These are phyloP conservation scores for Coemansia erecta DNA, from an alignment of 192 early-diverging fungal genomes.

Conservation along the genomic window DNA sequence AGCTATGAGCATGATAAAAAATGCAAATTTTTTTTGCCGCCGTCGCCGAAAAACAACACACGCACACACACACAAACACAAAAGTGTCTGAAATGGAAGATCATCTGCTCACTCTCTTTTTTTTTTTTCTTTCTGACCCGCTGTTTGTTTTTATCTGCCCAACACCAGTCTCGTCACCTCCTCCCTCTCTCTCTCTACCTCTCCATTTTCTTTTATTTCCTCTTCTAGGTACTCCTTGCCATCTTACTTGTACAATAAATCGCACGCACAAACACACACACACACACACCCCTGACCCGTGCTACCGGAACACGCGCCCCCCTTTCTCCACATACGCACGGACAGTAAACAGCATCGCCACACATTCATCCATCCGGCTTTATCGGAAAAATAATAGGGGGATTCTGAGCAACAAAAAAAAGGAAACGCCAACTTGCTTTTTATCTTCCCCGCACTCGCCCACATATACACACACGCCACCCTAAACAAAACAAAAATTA, in stretches of 20 bases:
- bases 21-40: too few relatives aligned
- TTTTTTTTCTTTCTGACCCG: slow-evolving; percentile 1
- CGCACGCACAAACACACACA: background rate
- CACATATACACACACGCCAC: background rate
- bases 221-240: background rate
- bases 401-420: too few relatives aligned
- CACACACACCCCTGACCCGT: background rate
- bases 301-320: too few relatives aligned
- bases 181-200: background rate
- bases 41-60: background rate
- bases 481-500: background rate
- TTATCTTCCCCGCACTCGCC: background rate
- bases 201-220: background rate
- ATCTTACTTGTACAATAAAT: background rate
- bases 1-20: too few relatives aligned
- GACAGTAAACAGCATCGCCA: too few relatives aligned
- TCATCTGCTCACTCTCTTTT: background rate
- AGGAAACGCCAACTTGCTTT: too few relatives aligned
- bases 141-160: background rate
- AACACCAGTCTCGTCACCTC: background rate
- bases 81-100: background rate
- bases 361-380: too few relatives aligned
- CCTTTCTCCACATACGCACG: too few relatives aligned
- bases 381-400: too few relatives aligned
- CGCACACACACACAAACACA: too few relatives aligned